Percentiles rank a stretch among this genome's conserved stretches.
Conservation (phyloP, 2,329 filamentous ascomycete genomes). For the Lachnellula occidentalis region DNA sequence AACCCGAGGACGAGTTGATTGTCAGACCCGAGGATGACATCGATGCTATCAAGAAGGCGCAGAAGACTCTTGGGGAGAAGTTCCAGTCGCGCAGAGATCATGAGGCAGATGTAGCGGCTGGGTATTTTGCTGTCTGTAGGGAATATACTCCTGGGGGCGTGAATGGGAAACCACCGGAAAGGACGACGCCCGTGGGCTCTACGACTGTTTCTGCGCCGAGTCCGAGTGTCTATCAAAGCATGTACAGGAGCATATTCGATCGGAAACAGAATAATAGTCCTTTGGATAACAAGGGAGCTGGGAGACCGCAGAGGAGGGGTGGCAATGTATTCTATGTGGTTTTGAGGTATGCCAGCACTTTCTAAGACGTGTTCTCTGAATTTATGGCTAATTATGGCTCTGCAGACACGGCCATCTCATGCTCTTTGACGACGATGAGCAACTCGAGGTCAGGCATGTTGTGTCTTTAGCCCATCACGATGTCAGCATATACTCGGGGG, state of each 20-base stretch:
- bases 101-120: conserved; percentile 75
- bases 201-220: conserved; percentile 71
- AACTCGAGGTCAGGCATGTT: conserved; percentile 93
- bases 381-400: conserved; percentile 8
- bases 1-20: conserved; percentile 37
- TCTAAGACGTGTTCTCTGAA: conserved; percentile 4
- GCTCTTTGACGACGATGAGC: conserved; percentile 93
- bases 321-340: conserved; percentile 93
- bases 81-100: conserved; percentile 49
- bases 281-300: conserved; percentile 30
- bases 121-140: conserved; percentile 91
- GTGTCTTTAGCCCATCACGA: conserved; percentile 86
- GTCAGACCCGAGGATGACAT: conserved; percentile 60
- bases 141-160: conserved; percentile 89
- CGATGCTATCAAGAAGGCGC: conserved; percentile 55
- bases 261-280: conserved; percentile 51
- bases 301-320: conserved; percentile 47
- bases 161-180: conserved; percentile 87
- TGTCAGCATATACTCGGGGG: conserved; percentile 78
- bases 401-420: conserved; percentile 86
- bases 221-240: conserved; percentile 93
- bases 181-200: conserved; percentile 72
- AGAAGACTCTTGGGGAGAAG: conserved; percentile 54
- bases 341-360: conserved; percentile 53
- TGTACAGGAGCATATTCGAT: conserved; percentile 96